Evolutionary conservation across 1,139 yeast species (phyloP).

Genomic region (Magnusiomyces fungicola): DNA sequence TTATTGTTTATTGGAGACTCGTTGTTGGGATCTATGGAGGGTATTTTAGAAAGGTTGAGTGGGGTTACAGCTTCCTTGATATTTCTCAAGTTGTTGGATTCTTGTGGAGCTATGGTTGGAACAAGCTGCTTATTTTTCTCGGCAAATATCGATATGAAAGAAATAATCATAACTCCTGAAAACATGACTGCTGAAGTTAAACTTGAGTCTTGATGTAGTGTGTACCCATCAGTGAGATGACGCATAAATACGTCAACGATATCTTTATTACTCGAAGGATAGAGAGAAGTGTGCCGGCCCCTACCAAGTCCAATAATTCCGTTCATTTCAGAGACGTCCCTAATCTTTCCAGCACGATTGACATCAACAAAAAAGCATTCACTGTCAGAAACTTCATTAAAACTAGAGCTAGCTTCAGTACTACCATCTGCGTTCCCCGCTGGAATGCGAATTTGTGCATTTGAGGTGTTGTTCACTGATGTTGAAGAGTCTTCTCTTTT

Average conservation of each 20-base stretch:
- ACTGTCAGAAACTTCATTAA: not conserved
- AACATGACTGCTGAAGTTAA: not conserved
- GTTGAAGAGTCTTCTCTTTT: no score
- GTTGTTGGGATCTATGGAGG: not conserved
- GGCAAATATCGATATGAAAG: not conserved
- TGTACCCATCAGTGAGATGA: slow-evolving; percentile 1
- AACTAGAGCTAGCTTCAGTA: no score
- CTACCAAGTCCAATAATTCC: slow-evolving; percentile 6
- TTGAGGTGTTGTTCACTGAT: no score
- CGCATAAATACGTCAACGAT: slow-evolving; percentile 2
- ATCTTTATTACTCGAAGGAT: not conserved
- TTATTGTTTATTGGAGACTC: not conserved
- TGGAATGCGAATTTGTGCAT: no score
- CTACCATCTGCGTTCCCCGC: no score
- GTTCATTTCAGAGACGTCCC: slow-evolving; percentile 11
- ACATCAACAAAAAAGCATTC: slow-evolving; percentile 11
- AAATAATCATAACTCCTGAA: slow-evolving; percentile 3
- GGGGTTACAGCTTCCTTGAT: not conserved
- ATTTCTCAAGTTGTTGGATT: not conserved
- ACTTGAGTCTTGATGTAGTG: slow-evolving; percentile 4
- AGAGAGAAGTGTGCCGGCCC: slow-evolving; percentile 2
- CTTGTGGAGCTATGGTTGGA: not conserved
- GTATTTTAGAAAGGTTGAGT: not conserved
- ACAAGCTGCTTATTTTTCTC: not conserved
- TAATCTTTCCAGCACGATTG: slow-evolving; percentile 11